phyloP scores from a whole-genome alignment of 306 rosid species.

The Glycyrrhiza uralensis region DNA sequence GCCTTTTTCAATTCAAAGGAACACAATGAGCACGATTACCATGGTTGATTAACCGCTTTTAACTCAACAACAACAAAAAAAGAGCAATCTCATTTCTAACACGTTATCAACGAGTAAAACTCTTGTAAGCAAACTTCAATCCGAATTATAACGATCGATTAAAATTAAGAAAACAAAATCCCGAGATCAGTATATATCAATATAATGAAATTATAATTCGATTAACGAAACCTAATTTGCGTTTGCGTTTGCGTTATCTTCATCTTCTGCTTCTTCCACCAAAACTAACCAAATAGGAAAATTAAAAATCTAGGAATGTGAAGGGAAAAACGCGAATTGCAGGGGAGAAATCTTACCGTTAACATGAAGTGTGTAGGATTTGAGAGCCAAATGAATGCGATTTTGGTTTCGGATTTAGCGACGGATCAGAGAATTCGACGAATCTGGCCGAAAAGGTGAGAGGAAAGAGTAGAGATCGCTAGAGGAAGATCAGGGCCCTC shows the following conservation, averaged over 20 bases:
- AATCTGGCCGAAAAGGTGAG: conserved; percentile 24
- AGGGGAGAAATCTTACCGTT: not conserved
- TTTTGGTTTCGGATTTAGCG: not conserved
- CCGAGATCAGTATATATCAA: not conserved
- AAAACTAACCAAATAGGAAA: not conserved
- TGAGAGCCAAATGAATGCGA: not conserved
- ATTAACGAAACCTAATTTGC: conserved; percentile 14
- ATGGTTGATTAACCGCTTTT: conserved; percentile 1
- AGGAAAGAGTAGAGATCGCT: conserved; percentile 27
- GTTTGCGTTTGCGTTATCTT: not conserved
- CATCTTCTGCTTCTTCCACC: not conserved
- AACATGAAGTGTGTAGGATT: not conserved
- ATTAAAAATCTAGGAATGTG: not conserved
- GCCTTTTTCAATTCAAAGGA: not conserved
- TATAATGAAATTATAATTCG: not conserved
- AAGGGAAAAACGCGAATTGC: not conserved
- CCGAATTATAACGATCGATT: not conserved
- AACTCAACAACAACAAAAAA: conserved; percentile 1
- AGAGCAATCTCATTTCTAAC: not conserved
- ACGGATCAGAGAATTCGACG: not conserved
- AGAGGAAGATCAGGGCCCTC: conserved; percentile 17
- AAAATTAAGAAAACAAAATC: not conserved
- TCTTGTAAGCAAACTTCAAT: not conserved
- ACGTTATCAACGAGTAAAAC: not conserved
- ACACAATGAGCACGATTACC: not conserved